Evolutionary conservation across 2,329 filamentous ascomycete genomes (phyloP), one percentile per base, ranked within the genome.

Genomic region (Fusarium brevicatenulatum): DNA sequence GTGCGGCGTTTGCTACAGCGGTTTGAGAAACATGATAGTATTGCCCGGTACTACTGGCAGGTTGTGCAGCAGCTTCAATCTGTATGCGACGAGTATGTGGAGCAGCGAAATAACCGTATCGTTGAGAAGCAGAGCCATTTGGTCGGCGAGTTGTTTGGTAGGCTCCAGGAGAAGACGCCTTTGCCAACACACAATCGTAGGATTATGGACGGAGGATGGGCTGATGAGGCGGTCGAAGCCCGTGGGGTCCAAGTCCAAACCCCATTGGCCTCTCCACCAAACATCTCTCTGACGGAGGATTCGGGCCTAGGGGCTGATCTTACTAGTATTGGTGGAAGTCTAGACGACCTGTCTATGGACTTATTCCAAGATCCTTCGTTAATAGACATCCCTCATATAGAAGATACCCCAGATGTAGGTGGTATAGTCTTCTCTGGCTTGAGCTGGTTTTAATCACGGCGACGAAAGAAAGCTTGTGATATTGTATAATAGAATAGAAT

Each of bases 181-280:
- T 11, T 34, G 18, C 21, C 39, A 21, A 42, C 2, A 15, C 7
- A 43, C 4, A 13, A 34, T 0, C 7, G 7, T 19, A 1, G 19
- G 15, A 12, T 5, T 3, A 19, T 13, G 21, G 30, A 13, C 5
- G 8, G 10, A 13, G n/a, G 4, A 13, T 34, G 47, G 47, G 3
- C 10, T 50, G 47, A 19, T 50, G 28, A 32, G 1, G 10, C 6
- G 0, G 23, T 3, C 16, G 1, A 4, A 0, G 19, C 16, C 19
- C 44, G 15, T 5, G 36, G 16, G 36, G 1, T 37, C 2, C 36
- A 18, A 34, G 32, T 34, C 32, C 32, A 34, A 34, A 13, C 32
- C 32, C 36, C 36, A 2, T 21, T 39, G 23, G 8, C 28, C 5
- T 50, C 30, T 50, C 30, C 9, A 9, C 6, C 47, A 34, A 3